Evolutionary conservation across 148 eudicot species (phyloP), one percentile per base, ranked within the genome.

Genomic region (Rheum nobile): DNA sequence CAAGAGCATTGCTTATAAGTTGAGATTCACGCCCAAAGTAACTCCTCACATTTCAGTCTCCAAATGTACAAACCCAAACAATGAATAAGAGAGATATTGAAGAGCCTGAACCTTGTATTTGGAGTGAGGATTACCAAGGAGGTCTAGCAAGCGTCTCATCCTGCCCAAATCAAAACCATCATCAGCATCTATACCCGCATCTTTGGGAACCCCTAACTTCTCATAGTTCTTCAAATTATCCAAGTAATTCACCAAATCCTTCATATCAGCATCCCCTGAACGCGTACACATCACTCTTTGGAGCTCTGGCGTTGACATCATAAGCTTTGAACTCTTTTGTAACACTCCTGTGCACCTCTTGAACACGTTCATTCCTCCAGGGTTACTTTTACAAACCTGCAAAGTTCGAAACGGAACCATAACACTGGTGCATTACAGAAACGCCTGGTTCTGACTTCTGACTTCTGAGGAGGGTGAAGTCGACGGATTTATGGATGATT

Each of bases 111-210:
- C 99, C 99, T 95, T 90, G 79, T 80, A 91, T 46, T 84, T 91
- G 76, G 93, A 84, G 50, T 91, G 91, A 37, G 99, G 99, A 81
- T 95, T 90, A 22, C 97, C 97, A 39, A 95, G 87, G 6, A 73
- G 74, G 22, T 79, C 77, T 88, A 95, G 84, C 74, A 95, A 76
- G 52, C 97, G 84, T 67, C 80, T 85, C 99, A 95, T 91, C 79
- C 96, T 88, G 75, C 89, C 89, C 42, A 95, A 88, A 81, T 95
- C 99, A 75, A 95, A 95, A 68, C 99, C 99, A 80, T 90, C 97
- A 35, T 75, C 77, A 0, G 97, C 84, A 71, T 91, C 99, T 8
- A 91, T 90, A 6, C 98, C 98, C 7, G 97, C 96, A 39, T 90
- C 93, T 76, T 75, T 80, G 7, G 98, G 98, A 4, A 91, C 91